Conservation (phyloP, 1,284 basidiomycete species). For the Butyriboletus appendiculatus region DNA sequence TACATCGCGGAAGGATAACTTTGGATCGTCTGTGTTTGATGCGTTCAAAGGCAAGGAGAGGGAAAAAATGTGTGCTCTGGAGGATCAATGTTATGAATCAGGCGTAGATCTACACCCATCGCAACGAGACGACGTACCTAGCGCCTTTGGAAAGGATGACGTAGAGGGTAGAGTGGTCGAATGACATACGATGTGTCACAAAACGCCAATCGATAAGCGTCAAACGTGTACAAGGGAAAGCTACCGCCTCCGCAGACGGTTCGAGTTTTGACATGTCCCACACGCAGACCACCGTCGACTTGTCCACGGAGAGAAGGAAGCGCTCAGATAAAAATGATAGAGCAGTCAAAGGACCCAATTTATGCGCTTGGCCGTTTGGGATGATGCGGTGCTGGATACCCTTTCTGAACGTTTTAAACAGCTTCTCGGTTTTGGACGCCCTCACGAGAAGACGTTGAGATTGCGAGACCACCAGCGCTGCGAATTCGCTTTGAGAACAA, state of each 20-base stretch:
- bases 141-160: background rate
- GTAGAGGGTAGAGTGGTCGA: conserved; percentile 11
- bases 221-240: conserved; percentile 5
- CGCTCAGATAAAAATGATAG: conserved; percentile 20
- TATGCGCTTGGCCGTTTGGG: background rate
- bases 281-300: conserved; percentile 6
- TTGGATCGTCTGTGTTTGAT: background rate
- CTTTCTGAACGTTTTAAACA: conserved; percentile 9
- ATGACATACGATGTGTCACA: background rate
- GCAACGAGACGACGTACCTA: conserved; percentile 3
- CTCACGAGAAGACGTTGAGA: conserved; percentile 12
- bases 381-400: background rate
- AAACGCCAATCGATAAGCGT: conserved; percentile 6
- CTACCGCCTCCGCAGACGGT: background rate
- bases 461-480: background rate
- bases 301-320: conserved; percentile 18
- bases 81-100: background rate
- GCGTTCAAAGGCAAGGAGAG: background rate
- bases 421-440: conserved; percentile 9
- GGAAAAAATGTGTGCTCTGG: conserved; percentile 11
- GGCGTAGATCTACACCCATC: background rate
- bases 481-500: conserved; percentile 9
- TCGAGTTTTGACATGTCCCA: conserved; percentile 10
- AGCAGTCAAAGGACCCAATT: background rate
- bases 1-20: conserved; percentile 1